Base-by-base conservation (phyloP, 129 eudicot species). In the Chrysanthemum seticuspe region DNA sequence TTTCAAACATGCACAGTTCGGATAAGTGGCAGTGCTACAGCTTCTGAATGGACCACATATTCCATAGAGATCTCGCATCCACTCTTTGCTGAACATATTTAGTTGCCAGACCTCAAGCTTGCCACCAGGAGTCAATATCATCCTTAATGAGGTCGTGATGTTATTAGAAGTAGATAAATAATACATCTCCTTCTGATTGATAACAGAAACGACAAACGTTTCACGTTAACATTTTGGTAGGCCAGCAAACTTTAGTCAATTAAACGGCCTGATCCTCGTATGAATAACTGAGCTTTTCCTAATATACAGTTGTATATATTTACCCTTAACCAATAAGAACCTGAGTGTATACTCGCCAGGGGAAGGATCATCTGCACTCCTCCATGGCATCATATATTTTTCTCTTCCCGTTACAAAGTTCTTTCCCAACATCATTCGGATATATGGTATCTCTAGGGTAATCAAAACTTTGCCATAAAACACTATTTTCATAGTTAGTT, bases 231-330 rank as follows among this genome's bases (percentile, higher is more conserved):
- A 75, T 45, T 2, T 48, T 4, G 72, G 77, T 16, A 51, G 53
- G 7, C 83, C 87, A 72, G 68, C 74, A 23, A 82, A 87, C 9
- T 67, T 19, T 0, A 68, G 14, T 6, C 93, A 89, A 31, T 85
- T 82, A 89, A 87, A 80, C 0, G 89, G 87, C 21, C 93, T n/a
- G 5, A 75, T 36, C 13, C 81, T 76, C 6, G 5, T 31, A 10
- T 36, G 18, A n/a, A 51, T 25, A 62, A n/a, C 40, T 3, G 40
- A 31, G 5, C 7, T 34, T 34, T 34, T 34, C 44, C 44, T 34
- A 5, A 34, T 34, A 34, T 34, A 34, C 5, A 34, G 6, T 34
- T 34, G 44, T 4, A 34, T 34, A 4, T 34, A 34, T 34, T 34
- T 34, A 5, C 44, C 44, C 44, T 34, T 34, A 0, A 34, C 44